Conservation (phyloP, 306 rosid species). For the Gastrolobium villosum region DNA sequence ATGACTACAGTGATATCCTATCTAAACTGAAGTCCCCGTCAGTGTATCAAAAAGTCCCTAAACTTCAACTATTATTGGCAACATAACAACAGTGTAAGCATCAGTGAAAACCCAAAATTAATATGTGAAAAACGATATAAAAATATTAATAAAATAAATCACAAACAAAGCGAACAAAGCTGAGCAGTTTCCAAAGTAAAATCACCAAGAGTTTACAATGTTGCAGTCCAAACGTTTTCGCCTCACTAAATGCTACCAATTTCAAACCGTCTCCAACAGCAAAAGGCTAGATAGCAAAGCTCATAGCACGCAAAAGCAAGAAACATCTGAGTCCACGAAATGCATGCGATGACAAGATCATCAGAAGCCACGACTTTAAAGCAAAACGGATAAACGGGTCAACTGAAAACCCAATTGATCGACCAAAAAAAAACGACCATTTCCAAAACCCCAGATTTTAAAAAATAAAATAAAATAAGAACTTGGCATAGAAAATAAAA, state of each 20-base stretch:
- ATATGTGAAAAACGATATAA: neutral
- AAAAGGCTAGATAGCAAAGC: conserved; percentile 1
- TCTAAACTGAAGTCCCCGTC: conserved; percentile 22
- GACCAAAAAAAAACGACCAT: neutral
- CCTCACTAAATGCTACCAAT: conserved; percentile 30
- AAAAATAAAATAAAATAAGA: neutral
- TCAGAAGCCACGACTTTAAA: conserved; percentile 3
- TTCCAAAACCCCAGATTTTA: neutral
- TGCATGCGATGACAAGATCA: conserved; percentile 9
- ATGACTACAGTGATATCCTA: neutral
- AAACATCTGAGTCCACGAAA: conserved; percentile 32
- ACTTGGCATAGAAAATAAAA: neutral
- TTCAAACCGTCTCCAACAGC: neutral
- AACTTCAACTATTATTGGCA: conserved; percentile 25
- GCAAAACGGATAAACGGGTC: neutral
- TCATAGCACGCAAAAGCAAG: conserved; percentile 11
- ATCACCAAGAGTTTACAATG: conserved; percentile 11
- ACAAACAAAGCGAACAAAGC: neutral
- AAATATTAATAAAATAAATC: neutral
- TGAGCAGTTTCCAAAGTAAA: neutral
- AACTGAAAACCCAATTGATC: conserved; percentile 24
- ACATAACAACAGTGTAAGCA: conserved; percentile 21
- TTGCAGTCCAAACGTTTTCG: conserved; percentile 2
- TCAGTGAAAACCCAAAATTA: neutral
- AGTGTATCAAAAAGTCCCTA: neutral